A percentile compares a stretch with the other conserved stretches of the same genome.
Conservation (phyloP, 495 filamentous ascomycete genomes). For the Ramalina intermedia region DNA sequence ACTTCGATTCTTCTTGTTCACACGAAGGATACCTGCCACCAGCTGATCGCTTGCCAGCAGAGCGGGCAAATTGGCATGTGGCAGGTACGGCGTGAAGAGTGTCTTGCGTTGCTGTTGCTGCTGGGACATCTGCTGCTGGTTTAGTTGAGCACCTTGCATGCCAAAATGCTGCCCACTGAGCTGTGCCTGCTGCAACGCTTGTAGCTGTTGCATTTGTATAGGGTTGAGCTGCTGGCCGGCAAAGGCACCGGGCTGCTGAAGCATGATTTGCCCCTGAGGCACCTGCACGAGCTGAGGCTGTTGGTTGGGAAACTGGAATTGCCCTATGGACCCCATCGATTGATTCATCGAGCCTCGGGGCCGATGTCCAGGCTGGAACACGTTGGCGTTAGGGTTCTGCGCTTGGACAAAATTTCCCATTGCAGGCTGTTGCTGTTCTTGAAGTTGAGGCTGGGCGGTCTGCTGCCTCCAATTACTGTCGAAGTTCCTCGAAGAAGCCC, state of each 20-base stretch:
- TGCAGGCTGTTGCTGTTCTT: slow-evolving; percentile 33
- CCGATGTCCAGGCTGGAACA: slow-evolving; percentile 89
- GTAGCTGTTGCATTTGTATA: slow-evolving; percentile 79
- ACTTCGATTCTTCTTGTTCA: slow-evolving; percentile 98
- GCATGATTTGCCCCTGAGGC: slow-evolving; percentile 67
- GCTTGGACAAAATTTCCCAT: slow-evolving; percentile 56
- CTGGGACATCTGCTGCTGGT: slow-evolving; percentile 42
- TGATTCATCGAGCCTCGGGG: slow-evolving; percentile 71
- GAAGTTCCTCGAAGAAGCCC: slow-evolving; percentile 80
- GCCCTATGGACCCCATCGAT: slow-evolving; percentile 69
- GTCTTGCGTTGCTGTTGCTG: slow-evolving; percentile 89
- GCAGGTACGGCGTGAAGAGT: slow-evolving; percentile 93
- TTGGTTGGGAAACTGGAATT: slow-evolving; percentile 77
- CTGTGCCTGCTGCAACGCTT: slow-evolving; percentile 76
- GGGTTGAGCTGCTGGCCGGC: slow-evolving; percentile 65
- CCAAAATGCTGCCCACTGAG: slow-evolving; percentile 63
- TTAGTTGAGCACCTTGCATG: slow-evolving; percentile 64
- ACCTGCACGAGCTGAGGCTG: slow-evolving; percentile 79
- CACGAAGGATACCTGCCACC: slow-evolving; percentile 87
- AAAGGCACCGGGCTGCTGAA: slow-evolving; percentile 59
- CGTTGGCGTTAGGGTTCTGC: slow-evolving; percentile 35
- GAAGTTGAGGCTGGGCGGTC: slow-evolving; percentile 38
- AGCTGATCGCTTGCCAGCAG: slow-evolving; percentile 84
- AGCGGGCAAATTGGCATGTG: slow-evolving; percentile 86
- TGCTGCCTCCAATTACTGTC: slow-evolving; percentile 96